phyloP scores from a whole-genome alignment of 345 rosid genomes.

The Dipteronia dyeriana region DNA sequence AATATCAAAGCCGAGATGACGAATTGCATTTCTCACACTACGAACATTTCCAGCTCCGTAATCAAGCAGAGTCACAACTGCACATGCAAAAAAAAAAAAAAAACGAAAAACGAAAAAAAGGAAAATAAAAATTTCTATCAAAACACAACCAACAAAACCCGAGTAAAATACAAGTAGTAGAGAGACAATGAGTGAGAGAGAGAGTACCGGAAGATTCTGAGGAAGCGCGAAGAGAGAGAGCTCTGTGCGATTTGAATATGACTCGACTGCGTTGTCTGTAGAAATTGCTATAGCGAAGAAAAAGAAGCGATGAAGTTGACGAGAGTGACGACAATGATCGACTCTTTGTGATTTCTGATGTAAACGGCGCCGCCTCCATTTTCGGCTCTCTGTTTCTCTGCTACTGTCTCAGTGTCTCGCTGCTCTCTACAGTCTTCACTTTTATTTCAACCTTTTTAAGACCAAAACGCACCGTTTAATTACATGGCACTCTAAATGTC shows the following conservation, averaged over 20 bases:
- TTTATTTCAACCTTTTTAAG: background rate
- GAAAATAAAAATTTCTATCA: background rate
- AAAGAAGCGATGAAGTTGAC: constrained; percentile 11
- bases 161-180: background rate
- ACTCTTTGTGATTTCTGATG: constrained; percentile 2
- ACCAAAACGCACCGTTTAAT: constrained; percentile 2
- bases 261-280: constrained; percentile 21
- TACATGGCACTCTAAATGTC: background rate
- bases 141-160: background rate
- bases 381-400: background rate
- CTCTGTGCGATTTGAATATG: constrained; percentile 43
- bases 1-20: constrained; percentile 66
- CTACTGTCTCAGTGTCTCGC: background rate
- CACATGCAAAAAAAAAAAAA: background rate
- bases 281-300: background rate
- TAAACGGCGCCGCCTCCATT: constrained; percentile 33
- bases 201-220: constrained; percentile 48
- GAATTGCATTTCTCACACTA: constrained; percentile 84
- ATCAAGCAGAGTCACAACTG: constrained; percentile 88
- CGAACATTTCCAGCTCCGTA: constrained; percentile 97
- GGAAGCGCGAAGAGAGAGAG: constrained; percentile 60
- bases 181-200: constrained; percentile 7
- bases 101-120: background rate
- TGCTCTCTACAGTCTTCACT: no score
- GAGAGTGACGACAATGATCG: constrained; percentile 1